Conservation (phyloP, 371 early-diverging fungal species). For the Mortierella sp. region DNA sequence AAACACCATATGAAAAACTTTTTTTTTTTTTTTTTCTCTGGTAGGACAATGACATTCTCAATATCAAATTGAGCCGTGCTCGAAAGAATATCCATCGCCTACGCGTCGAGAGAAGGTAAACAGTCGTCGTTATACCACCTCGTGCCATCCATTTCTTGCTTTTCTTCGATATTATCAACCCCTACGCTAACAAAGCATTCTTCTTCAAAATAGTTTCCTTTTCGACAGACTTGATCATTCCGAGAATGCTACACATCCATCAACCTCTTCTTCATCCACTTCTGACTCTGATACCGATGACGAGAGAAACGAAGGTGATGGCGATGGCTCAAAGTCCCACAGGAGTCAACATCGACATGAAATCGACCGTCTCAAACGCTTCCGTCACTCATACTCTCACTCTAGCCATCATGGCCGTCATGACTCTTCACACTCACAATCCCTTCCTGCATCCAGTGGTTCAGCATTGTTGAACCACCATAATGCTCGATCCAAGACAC, state of each 20-base stretch:
- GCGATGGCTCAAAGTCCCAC: slow-evolving; percentile 15
- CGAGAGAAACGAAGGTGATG: slow-evolving; percentile 16
- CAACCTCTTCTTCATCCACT: slow-evolving; percentile 29
- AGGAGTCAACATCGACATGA: slow-evolving; percentile 12
- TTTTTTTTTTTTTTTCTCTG: slow-evolving; percentile 8
- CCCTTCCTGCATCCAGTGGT: slow-evolving; percentile 4
- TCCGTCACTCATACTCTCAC: slow-evolving; percentile 19
- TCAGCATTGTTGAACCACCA: background rate
- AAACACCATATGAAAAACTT: background rate
- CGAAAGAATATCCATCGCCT: slow-evolving; percentile 54
- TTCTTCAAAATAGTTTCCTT: slow-evolving; percentile 26
- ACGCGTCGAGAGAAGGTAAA: slow-evolving; percentile 49
- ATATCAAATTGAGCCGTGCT: slow-evolving; percentile 53
- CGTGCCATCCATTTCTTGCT: background rate
- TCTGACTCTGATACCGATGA: slow-evolving; percentile 36
- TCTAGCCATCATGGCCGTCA: slow-evolving; percentile 12
- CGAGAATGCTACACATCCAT: slow-evolving; percentile 20
- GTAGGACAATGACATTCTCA: slow-evolving; percentile 54
- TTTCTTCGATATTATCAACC: background rate
- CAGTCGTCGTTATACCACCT: background rate
- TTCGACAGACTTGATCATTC: slow-evolving; percentile 42
- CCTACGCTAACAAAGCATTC: background rate
- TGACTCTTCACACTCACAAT: background rate
- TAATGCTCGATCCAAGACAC: slow-evolving; percentile 23
- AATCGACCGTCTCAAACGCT: slow-evolving; percentile 13